Conservation (phyloP, 2,329 filamentous ascomycete genomes). For the Endoconidiophora polonica region DNA sequence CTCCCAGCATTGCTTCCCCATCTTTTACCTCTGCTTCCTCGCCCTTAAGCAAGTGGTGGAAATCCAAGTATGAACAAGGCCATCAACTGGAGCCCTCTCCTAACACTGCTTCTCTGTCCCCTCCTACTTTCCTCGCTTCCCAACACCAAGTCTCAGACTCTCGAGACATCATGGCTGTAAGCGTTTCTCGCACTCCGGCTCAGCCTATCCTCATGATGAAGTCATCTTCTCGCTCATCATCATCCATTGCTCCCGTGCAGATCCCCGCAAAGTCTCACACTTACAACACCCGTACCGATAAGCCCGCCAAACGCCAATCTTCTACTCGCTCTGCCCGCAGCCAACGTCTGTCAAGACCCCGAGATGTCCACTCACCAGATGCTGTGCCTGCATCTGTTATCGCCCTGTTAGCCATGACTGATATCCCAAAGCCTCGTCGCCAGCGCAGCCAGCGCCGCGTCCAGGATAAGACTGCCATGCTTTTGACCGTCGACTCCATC, state of each 20-base stretch:
- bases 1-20: slow-evolving; percentile 9
- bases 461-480: slow-evolving; percentile 30
- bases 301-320: slow-evolving; percentile 8
- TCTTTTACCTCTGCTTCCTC: background rate
- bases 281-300: background rate
- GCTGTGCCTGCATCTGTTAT: slow-evolving; percentile 42
- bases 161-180: slow-evolving; percentile 4
- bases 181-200: background rate
- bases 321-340: slow-evolving; percentile 23
- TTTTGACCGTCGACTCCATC: slow-evolving; percentile 9
- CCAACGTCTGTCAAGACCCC: slow-evolving; percentile 16
- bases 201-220: slow-evolving; percentile 9
- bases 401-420: slow-evolving; percentile 43
- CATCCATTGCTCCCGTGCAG: slow-evolving; percentile 34
- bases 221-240: slow-evolving; percentile 11
- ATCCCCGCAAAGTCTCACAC: slow-evolving; percentile 28
- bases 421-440: slow-evolving; percentile 33
- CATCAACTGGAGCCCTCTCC: slow-evolving; percentile 11
- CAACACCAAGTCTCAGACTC: background rate
- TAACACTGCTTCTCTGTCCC: slow-evolving; percentile 5
- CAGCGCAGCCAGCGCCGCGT: slow-evolving; percentile 25
- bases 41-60: slow-evolving; percentile 8
- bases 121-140: background rate
- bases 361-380: slow-evolving; percentile 33
- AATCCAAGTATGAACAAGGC: slow-evolving; percentile 14